Evolutionary conservation across 768 basidiomycete genomes (phyloP), one percentile per base, ranked within the genome.

Genomic region (Serendipita indica): DNA sequence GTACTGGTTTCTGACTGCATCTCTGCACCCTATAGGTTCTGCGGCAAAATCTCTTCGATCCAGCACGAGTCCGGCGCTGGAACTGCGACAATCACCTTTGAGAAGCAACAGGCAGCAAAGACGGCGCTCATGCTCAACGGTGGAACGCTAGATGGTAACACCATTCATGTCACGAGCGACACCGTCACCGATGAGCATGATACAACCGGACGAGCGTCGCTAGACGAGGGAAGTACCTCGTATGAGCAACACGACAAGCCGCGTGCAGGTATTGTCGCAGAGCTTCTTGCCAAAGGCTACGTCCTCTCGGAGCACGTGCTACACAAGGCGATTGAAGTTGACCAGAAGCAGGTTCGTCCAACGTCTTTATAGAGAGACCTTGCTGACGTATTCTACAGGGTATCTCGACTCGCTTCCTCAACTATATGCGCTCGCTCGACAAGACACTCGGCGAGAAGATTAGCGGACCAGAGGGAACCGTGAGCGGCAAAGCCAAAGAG

Each of bases 241-340:
- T 74, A 87, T 65, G 81, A 86, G 14, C 92, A 96, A 72, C 77
- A 82, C 35, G 91, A 94, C 70, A 99, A 99, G 73, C 94, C 94
- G 1, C 74, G 87, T 30, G 86, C 87, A 16, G 88, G 82, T 43
- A 89, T 96, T 65, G 86, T 87, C 27, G 93, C 94, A 28, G 94
- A 97, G 69, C 90, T 93, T 70, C 79, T 99, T 43, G 90, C 94
- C 1, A 82, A 80, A 66, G 96, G 94, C 1, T 97, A 98, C 72
- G 66, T 66, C 56, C 77, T 98, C 27, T 81, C 82, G 16, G 93
- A 98, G 67, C 67, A 75, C 49, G 78, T 92, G 64, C 75, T 98
- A 45, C 75, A 85, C 64, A 78, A 78, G 52, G 85, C 89, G 46
- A 89, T 90, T 64, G 85, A 89, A 33, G 72, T 87, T n/a, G 86